Evolutionary conservation across 2,329 filamentous ascomycete genomes (phyloP), one percentile per base, ranked within the genome.

Genomic region (Gnomoniopsis smithogilvyi): DNA sequence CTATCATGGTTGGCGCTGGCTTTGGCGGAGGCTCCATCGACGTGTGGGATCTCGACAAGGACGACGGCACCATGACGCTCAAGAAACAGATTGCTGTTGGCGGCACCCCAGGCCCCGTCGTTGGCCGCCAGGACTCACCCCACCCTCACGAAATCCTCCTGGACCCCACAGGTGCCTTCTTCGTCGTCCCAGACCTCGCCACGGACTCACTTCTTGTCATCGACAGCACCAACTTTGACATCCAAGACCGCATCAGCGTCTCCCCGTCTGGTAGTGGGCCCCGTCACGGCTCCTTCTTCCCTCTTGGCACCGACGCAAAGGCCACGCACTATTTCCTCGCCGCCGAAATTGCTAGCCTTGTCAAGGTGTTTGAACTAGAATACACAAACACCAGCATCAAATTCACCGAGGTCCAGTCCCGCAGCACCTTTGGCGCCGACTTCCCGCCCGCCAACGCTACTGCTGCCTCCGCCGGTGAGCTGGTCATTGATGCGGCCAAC

Each of bases 241-340:
- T 80, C 46, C 68, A 68, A 36, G 73, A 68, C 65, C 67, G 64
- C 46, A 66, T 74, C 43, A 50, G 63, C 6, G 68, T 78, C 58
- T 62, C 64, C 22, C 70, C 72, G 12, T 64, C 70, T 12, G 77
- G 76, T 58, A 75, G 74, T 43, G 80, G 80, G 0, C 80, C 80
- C 3, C 79, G 80, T 19, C 80, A 83, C 65, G 80, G 78, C 51
- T 73, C 73, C 64, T 82, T 80, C 70, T 75, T 76, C 67, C 73
- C 72, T 1, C 56, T 64, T n/a, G 70, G 69, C 8, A 65, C 65
- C 47, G 65, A 41, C 34, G 22, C 11, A 14, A 47, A 62, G 54
- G 71, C 75, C 17, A 76, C 74, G 2, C 78, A 79, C 72, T 82
- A 80, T 72, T 66, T 77, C 19, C 64, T 81, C 34, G 73, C 74